These are phyloP conservation scores for Monilinia aucupariae DNA, from an alignment of 2,329 filamentous ascomycete genomes.

Conservation along the genomic window DNA sequence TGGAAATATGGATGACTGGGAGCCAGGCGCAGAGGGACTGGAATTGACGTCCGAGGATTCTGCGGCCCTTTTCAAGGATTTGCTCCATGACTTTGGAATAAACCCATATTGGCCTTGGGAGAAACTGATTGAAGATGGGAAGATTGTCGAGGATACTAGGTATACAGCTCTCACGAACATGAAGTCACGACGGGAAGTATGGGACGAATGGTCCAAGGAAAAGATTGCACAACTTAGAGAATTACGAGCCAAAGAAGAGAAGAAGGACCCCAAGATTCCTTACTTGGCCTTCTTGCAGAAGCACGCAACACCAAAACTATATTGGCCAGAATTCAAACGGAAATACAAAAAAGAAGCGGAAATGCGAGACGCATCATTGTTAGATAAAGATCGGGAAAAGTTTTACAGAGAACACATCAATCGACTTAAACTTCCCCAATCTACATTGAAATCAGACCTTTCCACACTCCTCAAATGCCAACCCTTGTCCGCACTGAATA, in stretches of 20 bases:
- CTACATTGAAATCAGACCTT: constrained; percentile 65
- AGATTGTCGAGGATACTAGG: constrained; percentile 75
- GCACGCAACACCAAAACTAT: constrained; percentile 82
- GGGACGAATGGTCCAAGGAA: constrained; percentile 76
- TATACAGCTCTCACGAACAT: constrained; percentile 82
- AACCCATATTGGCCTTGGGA: constrained; percentile 92
- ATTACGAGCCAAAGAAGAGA: constrained; percentile 67
- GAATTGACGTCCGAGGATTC: constrained; percentile 71
- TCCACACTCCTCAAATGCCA: constrained; percentile 58
- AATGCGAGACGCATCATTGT: constrained; percentile 68
- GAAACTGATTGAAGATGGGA: constrained; percentile 74
- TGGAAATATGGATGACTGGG: constrained; percentile 54
- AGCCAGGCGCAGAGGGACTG: constrained; percentile 66
- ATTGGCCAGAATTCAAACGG: constrained; percentile 94
- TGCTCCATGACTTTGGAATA: constrained; percentile 75
- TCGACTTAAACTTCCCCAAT: constrained; percentile 59
- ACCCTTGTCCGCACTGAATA: constrained; percentile 54
- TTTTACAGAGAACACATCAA: constrained; percentile 69
- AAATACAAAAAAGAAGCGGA: constrained; percentile 78
- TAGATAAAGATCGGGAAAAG: constrained; percentile 75
- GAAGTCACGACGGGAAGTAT: constrained; percentile 74
- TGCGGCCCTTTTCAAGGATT: constrained; percentile 71
- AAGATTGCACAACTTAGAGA: constrained; percentile 69
- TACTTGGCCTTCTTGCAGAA: constrained; percentile 78
- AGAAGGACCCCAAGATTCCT: constrained; percentile 74